Evolutionary conservation across 2,329 filamentous ascomycete genomes (phyloP).

Genomic region (Cercospora beticola): DNA sequence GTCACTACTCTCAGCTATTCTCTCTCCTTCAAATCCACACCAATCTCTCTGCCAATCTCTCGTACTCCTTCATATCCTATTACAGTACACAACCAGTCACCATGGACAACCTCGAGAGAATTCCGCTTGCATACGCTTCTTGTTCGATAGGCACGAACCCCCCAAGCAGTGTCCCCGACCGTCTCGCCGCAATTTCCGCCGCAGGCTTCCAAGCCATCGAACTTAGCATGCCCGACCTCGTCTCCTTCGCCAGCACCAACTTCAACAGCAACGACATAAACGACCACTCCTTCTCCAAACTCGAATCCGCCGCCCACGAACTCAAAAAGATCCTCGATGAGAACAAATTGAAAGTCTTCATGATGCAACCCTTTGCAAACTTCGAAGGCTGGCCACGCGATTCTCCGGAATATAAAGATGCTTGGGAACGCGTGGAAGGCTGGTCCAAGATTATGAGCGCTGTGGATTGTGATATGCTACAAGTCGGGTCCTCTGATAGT

Average conservation of each 20-base stretch:
- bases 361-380: slow-evolving; percentile 73
- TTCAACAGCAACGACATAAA: slow-evolving; percentile 47
- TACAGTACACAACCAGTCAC: neutral
- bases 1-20: neutral
- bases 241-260: slow-evolving; percentile 59
- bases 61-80: neutral
- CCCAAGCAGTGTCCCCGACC: slow-evolving; percentile 57
- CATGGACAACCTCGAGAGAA: slow-evolving; percentile 31
- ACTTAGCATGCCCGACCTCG: slow-evolving; percentile 71
- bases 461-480: slow-evolving; percentile 67
- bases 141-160: slow-evolving; percentile 55
- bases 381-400: slow-evolving; percentile 71
- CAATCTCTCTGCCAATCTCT: neutral
- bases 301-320: slow-evolving; percentile 56
- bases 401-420: slow-evolving; percentile 59
- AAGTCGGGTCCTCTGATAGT: slow-evolving; percentile 66
- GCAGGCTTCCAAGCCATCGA: slow-evolving; percentile 70
- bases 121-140: slow-evolving; percentile 57
- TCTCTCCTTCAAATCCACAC: neutral
- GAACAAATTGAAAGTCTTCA: slow-evolving; percentile 61
- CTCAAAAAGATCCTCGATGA: slow-evolving; percentile 57
- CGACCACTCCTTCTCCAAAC: slow-evolving; percentile 59
- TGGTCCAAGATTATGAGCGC: slow-evolving; percentile 73
- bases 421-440: slow-evolving; percentile 61
- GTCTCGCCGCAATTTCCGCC: slow-evolving; percentile 61